Base-by-base conservation (phyloP, 768 basidiomycete genomes). In the Lactifluus rugatus region DNA sequence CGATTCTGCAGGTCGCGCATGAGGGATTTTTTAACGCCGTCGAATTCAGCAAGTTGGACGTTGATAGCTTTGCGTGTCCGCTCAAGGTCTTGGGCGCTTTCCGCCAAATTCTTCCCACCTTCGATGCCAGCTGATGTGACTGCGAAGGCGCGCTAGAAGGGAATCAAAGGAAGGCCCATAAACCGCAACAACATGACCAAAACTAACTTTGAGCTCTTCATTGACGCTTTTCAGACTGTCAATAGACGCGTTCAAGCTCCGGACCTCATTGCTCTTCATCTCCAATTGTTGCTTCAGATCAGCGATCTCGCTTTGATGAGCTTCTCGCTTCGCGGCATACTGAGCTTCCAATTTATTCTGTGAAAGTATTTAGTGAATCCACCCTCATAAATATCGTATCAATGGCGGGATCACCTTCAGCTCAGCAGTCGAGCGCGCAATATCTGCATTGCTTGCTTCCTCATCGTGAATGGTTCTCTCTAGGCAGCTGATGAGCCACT, bases 1-100 rank as follows among this genome's bases (percentile, higher is more conserved):
- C 96, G 93, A 72, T 99, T 97, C 76, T 97, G 95, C 66, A 99
- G 74, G 76, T 99, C 96, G 37, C 93, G 87, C 90, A 99, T 96
- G 62, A 99, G 81, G 48, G 90, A 95, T 76, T 96, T 95, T 81
- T 98, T 98, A 65, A 96, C 93, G 19, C 90, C 88, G 69, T 99
- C 96, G 71, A 99, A 99, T 69, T 99, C 96, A 59, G 94, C 91
- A 58, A 95, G 84, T 68, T 98, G 95, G n/a, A 93, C 88, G 62
- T 93, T 95, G 74, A 96, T 93, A 13, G 91, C 90, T 74, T 96
- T 97, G 64, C 96, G 83, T 46, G 91, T 93, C 56, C 95, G 82
- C 73, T 99, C 96, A 64, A 97, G 82, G 73, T 99, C 96, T 73
- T 93, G 89, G 2, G 95, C 93, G 67, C 93, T 93, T 75, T 96